Evolutionary conservation across 179 eudicot species (phyloP).

Genomic region (Kewa caespitosa): DNA sequence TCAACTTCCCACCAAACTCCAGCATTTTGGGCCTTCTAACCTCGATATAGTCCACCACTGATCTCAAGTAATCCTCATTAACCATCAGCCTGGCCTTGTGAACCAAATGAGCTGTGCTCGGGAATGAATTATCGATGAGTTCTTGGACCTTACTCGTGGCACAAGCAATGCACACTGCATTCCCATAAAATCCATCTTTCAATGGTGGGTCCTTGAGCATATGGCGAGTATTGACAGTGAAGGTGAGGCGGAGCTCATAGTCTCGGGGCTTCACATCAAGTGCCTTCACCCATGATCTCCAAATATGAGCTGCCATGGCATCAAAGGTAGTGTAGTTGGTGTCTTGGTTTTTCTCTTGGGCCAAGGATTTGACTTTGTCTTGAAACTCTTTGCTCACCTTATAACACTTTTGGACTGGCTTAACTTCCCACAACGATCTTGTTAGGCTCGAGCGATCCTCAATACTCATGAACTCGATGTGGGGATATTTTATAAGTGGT

Average conservation of each 20-base stretch:
- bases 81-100: slow-evolving; percentile 59
- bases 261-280: slow-evolving; percentile 67
- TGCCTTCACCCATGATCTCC: slow-evolving; percentile 93
- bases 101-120: slow-evolving; percentile 43
- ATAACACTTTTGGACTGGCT: slow-evolving; percentile 78
- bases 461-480: slow-evolving; percentile 66
- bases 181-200: slow-evolving; percentile 87
- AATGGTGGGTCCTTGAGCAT: slow-evolving; percentile 53
- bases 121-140: slow-evolving; percentile 41
- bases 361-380: slow-evolving; percentile 50
- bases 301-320: slow-evolving; percentile 91
- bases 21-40: slow-evolving; percentile 64
- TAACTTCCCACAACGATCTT: slow-evolving; percentile 55
- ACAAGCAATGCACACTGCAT: slow-evolving; percentile 78
- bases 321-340: slow-evolving; percentile 57
- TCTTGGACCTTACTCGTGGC: slow-evolving; percentile 51
- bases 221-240: slow-evolving; percentile 72
- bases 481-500: slow-evolving; percentile 56
- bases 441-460: slow-evolving; percentile 62
- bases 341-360: slow-evolving; percentile 25
- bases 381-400: slow-evolving; percentile 55
- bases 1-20: slow-evolving; percentile 83
- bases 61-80: slow-evolving; percentile 71
- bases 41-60: slow-evolving; percentile 71
- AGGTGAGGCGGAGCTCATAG: slow-evolving; percentile 67